A percentile compares a stretch with the other conserved stretches of the same genome.
phyloP scores from a whole-genome alignment of 805 yeast species.

The Suhomyces sp. region DNA sequence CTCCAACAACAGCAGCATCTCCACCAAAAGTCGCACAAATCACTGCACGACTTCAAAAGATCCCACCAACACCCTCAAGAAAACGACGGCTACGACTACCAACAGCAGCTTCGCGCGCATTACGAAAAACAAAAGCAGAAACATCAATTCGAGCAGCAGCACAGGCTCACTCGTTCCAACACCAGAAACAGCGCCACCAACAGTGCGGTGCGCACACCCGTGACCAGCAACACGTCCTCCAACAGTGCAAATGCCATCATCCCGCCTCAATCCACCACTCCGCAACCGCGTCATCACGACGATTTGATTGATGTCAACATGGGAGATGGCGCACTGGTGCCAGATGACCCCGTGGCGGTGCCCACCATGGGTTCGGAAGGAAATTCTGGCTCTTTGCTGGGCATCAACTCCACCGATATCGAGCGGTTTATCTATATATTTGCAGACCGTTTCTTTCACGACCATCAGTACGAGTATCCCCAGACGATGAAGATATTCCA shows the following conservation, averaged over 20 bases:
- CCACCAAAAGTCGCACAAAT: not conserved
- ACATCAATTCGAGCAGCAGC: conserved; percentile 13
- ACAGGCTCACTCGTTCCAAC: conserved; percentile 5
- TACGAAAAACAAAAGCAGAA: conserved; percentile 26
- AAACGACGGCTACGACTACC: conserved; percentile 14
- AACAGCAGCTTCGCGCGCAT: conserved; percentile 23
- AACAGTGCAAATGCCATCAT: not conserved
- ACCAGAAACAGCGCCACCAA: conserved; percentile 3
- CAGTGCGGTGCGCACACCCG: not conserved
- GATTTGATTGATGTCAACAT: conserved; percentile 1
- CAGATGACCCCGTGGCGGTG: not conserved
- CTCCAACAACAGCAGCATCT: not conserved
- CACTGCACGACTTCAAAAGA: conserved; percentile 1
- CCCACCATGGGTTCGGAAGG: conserved; percentile 1
- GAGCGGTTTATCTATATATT: conserved; percentile 40
- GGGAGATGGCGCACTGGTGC: not conserved
- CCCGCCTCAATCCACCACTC: conserved; percentile 3
- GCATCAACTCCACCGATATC: conserved; percentile 24
- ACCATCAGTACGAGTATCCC: conserved; percentile 41
- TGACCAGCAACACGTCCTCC: not conserved
- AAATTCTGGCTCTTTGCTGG: conserved; percentile 5
- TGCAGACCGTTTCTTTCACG: conserved; percentile 42
- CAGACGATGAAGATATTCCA: conserved; percentile 43
- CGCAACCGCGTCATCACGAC: conserved; percentile 5
- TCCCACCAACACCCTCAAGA: conserved; percentile 5